Evolutionary conservation across 1,139 yeast genomes (phyloP).

Genomic region (Candida labiduridarum): DNA sequence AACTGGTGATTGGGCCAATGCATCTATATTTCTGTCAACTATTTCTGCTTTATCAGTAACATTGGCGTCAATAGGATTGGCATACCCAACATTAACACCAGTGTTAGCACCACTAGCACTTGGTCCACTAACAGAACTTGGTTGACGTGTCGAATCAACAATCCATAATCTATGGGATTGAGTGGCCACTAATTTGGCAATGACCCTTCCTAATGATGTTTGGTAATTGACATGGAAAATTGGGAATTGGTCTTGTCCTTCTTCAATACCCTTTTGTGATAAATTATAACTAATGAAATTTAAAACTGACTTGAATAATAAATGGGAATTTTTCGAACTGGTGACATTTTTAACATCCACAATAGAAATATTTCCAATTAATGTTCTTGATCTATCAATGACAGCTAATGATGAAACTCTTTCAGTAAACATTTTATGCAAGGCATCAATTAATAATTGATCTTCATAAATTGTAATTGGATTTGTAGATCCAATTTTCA

Average conservation of each 20-base stretch:
- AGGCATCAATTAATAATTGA: constrained; percentile 82
- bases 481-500: constrained; percentile 67
- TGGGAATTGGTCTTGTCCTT: constrained; percentile 95
- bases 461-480: constrained; percentile 87
- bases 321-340: constrained; percentile 79
- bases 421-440: constrained; percentile 79
- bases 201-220: constrained; percentile 81
- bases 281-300: constrained; percentile 86
- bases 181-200: constrained; percentile 95
- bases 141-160: constrained; percentile 54
- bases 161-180: constrained; percentile 93
- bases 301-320: constrained; percentile 78
- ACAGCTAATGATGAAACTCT: constrained; percentile 92
- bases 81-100: constrained; percentile 9
- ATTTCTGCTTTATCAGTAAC: constrained; percentile 23
- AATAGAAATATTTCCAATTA: constrained; percentile 89
- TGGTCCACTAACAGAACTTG: constrained; percentile 7
- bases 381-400: constrained; percentile 73
- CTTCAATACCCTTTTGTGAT: constrained; percentile 85
- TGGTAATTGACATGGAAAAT: constrained; percentile 86
- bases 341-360: constrained; percentile 91
- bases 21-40: constrained; percentile 23
- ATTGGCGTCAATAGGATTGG: constrained; percentile 14
- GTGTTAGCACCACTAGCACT: constrained; percentile 7
- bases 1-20: constrained; percentile 8